Base-by-base conservation (phyloP, 768 basidiomycete species). In the Serendipita sp. region DNA sequence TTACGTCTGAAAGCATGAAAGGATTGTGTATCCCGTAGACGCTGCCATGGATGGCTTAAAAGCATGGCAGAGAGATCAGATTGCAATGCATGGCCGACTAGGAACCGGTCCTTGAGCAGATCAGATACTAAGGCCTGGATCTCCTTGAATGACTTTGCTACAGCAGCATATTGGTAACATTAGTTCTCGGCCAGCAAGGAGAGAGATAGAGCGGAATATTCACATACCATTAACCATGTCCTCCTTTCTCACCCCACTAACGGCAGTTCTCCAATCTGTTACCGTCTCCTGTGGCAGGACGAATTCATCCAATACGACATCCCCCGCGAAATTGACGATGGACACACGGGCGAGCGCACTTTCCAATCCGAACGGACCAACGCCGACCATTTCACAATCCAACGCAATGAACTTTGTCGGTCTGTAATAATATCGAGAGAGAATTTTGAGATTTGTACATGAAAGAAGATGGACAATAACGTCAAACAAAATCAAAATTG, bases 361-460 rank as follows among this genome's bases (percentile, higher is more conserved):
- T 70, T 95, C 90, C 2, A 72, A 73, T 22, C 90, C 90, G 26
- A 84, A 78, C n/a, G 82, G 78, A 0, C 92, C 92, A n/a, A 95
- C 81, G 3, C 93, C 93, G 13, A 98, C 94, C 92, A 98, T 96
- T 73, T 98, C 95, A 68, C 95, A 98, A 72, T 99, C 95, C 30
- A 99, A 75, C 0, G 91, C 83, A 44, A 96, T 74, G 65, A 87
- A 87, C 69, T 81, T 85, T 53, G 86, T 86, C 3, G 82, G 81
- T 51, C 84, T 83, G 62, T 42, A n/a, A n/a, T n/a, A n/a, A n/a
- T n/a, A n/a, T n/a, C n/a, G 20, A 62, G 30, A 3, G 30, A 38
- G 1, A 28, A 48, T n/a, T n/a, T n/a, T n/a, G n/a, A n/a, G n/a
- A n/a, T n/a, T n/a, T n/a, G n/a, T n/a, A n/a, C n/a, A n/a, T n/a